A percentile compares a stretch with the other conserved stretches of the same genome.
phyloP scores from a whole-genome alignment of 2,329 filamentous ascomycete species.

The Ambrosiella xylebori region DNA sequence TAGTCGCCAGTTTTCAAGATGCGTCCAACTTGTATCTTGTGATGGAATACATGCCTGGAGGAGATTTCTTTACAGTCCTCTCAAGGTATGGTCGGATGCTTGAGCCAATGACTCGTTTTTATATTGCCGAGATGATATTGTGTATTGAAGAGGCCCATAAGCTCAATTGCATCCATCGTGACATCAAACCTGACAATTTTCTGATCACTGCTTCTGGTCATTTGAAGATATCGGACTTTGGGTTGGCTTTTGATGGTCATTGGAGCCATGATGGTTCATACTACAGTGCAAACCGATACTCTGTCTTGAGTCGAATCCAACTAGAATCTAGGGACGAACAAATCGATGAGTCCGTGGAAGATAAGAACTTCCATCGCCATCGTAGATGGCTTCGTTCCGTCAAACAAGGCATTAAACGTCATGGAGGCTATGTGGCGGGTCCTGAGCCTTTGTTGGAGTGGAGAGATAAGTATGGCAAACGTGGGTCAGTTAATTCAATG shows the following conservation, averaged over 20 bases:
- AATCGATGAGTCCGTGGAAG: not conserved
- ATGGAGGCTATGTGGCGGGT: conserved; percentile 10
- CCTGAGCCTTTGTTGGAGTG: conserved; percentile 39
- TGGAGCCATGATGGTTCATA: conserved; percentile 85
- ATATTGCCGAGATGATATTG: conserved; percentile 88
- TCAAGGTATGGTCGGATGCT: conserved; percentile 70
- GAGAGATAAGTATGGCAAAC: conserved; percentile 51
- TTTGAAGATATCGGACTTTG: conserved; percentile 91
- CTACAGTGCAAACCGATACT: conserved; percentile 68
- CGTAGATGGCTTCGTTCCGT: conserved; percentile 10
- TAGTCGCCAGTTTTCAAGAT: conserved; percentile 84
- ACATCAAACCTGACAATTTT: conserved; percentile 96
- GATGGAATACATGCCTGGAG: conserved; percentile 97
- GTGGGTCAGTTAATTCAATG: conserved; percentile 62
- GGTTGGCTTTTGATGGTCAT: conserved; percentile 84
- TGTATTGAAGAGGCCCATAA: conserved; percentile 85
- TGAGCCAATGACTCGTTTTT: conserved; percentile 66
- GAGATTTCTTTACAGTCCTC: conserved; percentile 77
- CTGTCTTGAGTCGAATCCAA: conserved; percentile 57
- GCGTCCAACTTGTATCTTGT: conserved; percentile 70
- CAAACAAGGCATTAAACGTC: conserved; percentile 24
- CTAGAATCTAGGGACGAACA: conserved; percentile 49
- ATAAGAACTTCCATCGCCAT: conserved; percentile 17
- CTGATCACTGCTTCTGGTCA: conserved; percentile 77
- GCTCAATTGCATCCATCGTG: conserved; percentile 80